Conservation (phyloP, 345 rosid species). For the Dipteronia dyeriana region DNA sequence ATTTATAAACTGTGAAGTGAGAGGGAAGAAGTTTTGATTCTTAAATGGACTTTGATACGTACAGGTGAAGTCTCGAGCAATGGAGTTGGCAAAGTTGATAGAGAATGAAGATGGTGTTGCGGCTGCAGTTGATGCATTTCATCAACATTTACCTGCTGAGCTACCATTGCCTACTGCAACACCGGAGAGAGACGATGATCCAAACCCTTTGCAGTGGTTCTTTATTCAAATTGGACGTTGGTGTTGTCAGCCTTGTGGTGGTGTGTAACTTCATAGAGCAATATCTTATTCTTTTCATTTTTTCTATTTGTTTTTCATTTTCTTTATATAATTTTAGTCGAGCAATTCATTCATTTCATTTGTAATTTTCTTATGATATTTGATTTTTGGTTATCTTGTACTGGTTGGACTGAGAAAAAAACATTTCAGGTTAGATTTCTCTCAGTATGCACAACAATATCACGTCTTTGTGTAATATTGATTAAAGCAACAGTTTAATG, state of each 20-base stretch:
- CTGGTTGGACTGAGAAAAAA: not conserved
- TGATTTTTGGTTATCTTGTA: conserved; percentile 38
- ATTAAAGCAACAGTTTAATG: not conserved
- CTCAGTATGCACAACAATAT: not conserved
- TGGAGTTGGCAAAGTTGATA: conserved; percentile 68
- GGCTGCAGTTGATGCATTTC: conserved; percentile 87
- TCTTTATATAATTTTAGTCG: conserved; percentile 13
- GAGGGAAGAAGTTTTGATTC: not conserved
- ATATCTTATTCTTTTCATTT: conserved; percentile 13
- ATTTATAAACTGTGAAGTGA: not conserved
- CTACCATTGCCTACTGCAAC: conserved; percentile 52
- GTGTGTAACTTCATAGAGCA: conserved; percentile 26
- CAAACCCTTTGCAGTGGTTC: conserved; percentile 62
- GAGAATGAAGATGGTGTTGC: conserved; percentile 97
- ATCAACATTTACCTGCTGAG: conserved; percentile 75
- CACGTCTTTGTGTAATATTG: conserved; percentile 19
- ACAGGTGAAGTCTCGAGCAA: conserved; percentile 76
- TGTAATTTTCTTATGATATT: conserved; percentile 2
- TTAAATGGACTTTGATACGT: not conserved
- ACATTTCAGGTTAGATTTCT: not conserved
- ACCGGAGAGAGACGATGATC: conserved; percentile 46
- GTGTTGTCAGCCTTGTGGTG: conserved; percentile 64
- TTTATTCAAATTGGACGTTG: conserved; percentile 62
- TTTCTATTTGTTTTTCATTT: conserved; percentile 6
- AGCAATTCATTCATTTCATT: conserved; percentile 52